Conservation (phyloP, 768 basidiomycete species). For the Nevesoporus exiguus region DNA sequence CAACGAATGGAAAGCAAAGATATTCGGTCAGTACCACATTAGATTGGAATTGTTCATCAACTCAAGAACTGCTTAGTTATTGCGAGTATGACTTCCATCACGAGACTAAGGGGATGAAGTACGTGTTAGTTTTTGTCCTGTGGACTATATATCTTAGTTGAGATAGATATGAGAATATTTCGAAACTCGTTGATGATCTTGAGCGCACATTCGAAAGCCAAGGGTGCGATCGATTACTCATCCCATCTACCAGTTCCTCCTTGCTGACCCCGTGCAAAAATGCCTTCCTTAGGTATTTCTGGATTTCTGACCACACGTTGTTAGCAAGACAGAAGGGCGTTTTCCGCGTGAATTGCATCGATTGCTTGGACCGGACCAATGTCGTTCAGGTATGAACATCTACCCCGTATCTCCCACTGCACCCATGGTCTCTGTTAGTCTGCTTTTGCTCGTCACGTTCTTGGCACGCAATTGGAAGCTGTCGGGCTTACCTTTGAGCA, state of each 20-base stretch:
- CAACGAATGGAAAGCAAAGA: constrained; percentile 53
- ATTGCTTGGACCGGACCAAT: constrained; percentile 93
- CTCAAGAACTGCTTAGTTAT: constrained; percentile 45
- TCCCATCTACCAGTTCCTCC: neutral
- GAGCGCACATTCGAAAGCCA: constrained; percentile 74
- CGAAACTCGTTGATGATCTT: constrained; percentile 67
- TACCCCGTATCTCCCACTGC: neutral
- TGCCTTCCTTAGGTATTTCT: constrained; percentile 58
- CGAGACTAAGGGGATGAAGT: constrained; percentile 96
- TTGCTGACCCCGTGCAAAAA: constrained; percentile 2
- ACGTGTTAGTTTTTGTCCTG: constrained; percentile 19
- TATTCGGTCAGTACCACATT: constrained; percentile 45
- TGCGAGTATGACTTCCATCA: constrained; percentile 89
- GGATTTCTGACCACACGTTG: constrained; percentile 67
- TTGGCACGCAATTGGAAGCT: constrained; percentile 71
- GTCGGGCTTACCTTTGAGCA: constrained; percentile 61
- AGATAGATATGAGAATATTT: constrained; percentile 83
- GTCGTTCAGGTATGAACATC: constrained; percentile 70
- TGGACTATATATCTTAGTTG: constrained; percentile 1
- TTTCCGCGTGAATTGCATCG: constrained; percentile 92
- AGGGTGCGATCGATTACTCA: constrained; percentile 49
- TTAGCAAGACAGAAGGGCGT: constrained; percentile 82
- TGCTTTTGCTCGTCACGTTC: constrained; percentile 82
- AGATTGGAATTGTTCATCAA: neutral
- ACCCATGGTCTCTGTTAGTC: constrained; percentile 48